Percentiles rank a stretch among this genome's conserved stretches.
Evolutionary conservation across 495 filamentous ascomycete species (phyloP).

Genomic region (Aspergillus campestris): DNA sequence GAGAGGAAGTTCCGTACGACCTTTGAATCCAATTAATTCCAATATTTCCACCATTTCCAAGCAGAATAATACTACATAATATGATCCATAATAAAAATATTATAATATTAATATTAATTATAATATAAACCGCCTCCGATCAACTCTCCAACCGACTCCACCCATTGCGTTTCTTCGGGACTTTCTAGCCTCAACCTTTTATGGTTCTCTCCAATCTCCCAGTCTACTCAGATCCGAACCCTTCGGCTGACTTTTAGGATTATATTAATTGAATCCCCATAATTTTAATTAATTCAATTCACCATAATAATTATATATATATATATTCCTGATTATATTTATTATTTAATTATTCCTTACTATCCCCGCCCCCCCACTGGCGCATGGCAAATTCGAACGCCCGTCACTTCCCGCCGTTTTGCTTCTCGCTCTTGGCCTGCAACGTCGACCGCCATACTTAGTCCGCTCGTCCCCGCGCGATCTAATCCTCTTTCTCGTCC

Average conservation of each 20-base stretch:
- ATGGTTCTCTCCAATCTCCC: neutral
- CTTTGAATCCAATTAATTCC: too few species aligned
- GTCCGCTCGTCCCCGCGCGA: neutral
- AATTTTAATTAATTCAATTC: conserved; percentile 1
- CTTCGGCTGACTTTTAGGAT: too few species aligned
- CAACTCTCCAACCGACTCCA: conserved; percentile 9
- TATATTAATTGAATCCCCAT: neutral
- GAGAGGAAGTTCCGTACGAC: too few species aligned
- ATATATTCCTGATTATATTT: neutral
- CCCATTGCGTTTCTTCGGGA: conserved; percentile 14
- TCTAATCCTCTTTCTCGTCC: neutral
- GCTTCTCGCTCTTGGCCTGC: neutral
- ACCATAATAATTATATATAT: neutral
- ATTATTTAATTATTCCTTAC: neutral
- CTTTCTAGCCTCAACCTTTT: conserved; percentile 12
- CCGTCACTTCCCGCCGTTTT: neutral
- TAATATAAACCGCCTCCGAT: conserved; percentile 1
- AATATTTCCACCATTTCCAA: too few species aligned
- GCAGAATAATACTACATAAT: neutral
- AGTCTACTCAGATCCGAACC: too few species aligned
- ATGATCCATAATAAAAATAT: neutral
- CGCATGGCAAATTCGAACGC: conserved; percentile 12
- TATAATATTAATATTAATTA: neutral
- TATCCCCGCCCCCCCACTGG: conserved; percentile 2
- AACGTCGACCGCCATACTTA: neutral